Percentiles rank a stretch among this genome's conserved stretches.
phyloP scores from a whole-genome alignment of 1,139 yeast genomes.

The Suhomyces taliae region DNA sequence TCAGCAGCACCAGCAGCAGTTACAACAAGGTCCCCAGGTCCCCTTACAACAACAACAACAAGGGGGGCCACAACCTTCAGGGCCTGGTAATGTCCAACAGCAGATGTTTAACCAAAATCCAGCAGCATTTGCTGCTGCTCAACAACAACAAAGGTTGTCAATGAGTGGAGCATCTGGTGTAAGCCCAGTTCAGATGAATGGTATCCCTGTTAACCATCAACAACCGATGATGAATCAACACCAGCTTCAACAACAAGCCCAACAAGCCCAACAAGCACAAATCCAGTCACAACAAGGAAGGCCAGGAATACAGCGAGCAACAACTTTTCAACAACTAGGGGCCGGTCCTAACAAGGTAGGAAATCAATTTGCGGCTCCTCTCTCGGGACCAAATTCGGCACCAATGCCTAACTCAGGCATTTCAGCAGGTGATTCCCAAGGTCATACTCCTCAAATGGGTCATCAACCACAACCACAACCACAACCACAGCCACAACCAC shows the following conservation, averaged over 20 bases:
- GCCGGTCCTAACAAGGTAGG: conserved; percentile 8
- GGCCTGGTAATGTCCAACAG: conserved; percentile 4
- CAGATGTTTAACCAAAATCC: conserved; percentile 8
- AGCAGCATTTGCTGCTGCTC: conserved; percentile 15
- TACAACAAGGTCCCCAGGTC: conserved; percentile 1
- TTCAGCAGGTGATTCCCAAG: conserved; percentile 24
- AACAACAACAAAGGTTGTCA: conserved; percentile 8
- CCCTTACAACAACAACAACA: conserved; percentile 4
- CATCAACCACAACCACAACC: conserved; percentile 24
- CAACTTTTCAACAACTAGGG: conserved; percentile 11
- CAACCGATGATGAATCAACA: conserved; percentile 7
- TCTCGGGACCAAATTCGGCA: conserved; percentile 27
- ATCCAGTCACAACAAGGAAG: conserved; percentile 11
- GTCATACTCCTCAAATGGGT: conserved; percentile 32
- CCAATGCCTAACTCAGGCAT: conserved; percentile 22
- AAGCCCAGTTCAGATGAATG: conserved; percentile 8
- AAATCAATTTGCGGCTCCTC: conserved; percentile 6
- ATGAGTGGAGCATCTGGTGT: conserved; percentile 8
- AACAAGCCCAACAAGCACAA: conserved; percentile 8
- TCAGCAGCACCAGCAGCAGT: conserved; percentile 12
- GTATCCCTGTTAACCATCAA: conserved; percentile 6
- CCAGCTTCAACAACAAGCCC: conserved; percentile 9
- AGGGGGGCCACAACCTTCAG: conserved; percentile 2
- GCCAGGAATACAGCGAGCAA: conserved; percentile 25
- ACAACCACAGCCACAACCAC: conserved; percentile 16